Base-by-base conservation (phyloP, 2,329 filamentous ascomycete genomes). In the Alternaria sp. region DNA sequence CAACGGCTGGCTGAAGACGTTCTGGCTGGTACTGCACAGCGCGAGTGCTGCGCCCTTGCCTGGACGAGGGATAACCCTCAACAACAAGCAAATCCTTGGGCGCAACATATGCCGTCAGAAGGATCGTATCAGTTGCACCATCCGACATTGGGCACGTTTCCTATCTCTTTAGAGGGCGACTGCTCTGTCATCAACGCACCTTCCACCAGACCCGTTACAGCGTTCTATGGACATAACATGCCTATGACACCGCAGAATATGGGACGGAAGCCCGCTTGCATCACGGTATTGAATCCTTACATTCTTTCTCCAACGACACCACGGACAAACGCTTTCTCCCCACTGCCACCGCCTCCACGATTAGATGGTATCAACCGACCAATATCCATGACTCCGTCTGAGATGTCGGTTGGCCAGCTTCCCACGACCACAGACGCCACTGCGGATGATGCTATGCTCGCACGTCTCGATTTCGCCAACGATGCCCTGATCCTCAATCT, bases 21-120 rank as follows among this genome's bases (percentile, higher is more conserved):
- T 0, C 85, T 89, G 10, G 83, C 89, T 4, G 83, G 84, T 59
- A 86, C 89, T 34, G 90, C 90, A 0, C 87, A 91, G 73, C 84
- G 86, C 32, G 90, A 93, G 78, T 89, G 87, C 67, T 91, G 88
- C 25, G 85, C 89, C 3, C 85, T 94, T 2, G 87, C 91, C n/a
- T 93, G 89, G 86, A 77, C 71, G n/a, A 69, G 69, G n/a, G 75
- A 78, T 27, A 68, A 78, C 14, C 74, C 78, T 11, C 66, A 74
- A 27, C 68, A 75, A 49, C 76, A 75, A 44, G 72, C 75, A 5
- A 79, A 79, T 36, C 76, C 76, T 5, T 79, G 75, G 75, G 75
- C 76, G 6, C 69, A 76, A 38, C 75, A 78, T 38, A 71, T 78
- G 50, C 74, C 74, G 1, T 73, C 74, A 1, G 73, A 75, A 64